A percentile compares a stretch with the other conserved stretches of the same genome.
Conservation (phyloP, 1,284 basidiomycete genomes). For the Boletus sp. region DNA sequence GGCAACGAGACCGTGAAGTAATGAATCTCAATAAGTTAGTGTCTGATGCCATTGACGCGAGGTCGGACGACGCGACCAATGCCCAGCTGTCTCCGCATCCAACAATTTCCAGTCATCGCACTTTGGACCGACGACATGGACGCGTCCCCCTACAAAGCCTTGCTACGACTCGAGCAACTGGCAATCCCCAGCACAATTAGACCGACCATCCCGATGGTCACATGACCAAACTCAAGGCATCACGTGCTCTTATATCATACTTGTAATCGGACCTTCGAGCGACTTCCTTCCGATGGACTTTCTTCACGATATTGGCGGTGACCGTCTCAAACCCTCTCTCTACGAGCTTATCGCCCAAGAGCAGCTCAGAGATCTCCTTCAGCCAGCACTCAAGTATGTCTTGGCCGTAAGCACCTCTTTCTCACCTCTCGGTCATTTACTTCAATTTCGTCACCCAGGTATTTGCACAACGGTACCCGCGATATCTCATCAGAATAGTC, state of each 20-base stretch:
- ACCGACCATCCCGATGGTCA: too few species aligned
- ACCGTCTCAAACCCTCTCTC: slow-evolving; percentile 81
- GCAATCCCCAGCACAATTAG: too few species aligned
- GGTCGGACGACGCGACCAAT: too few species aligned
- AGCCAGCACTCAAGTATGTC: slow-evolving; percentile 94
- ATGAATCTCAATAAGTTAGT: too few species aligned
- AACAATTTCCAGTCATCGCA: too few species aligned
- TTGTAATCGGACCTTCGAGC: too few species aligned
- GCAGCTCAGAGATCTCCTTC: slow-evolving; percentile 87
- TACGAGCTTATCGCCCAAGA: slow-evolving; percentile 97
- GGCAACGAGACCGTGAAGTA: too few species aligned
- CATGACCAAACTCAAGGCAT: slow-evolving; percentile 27
- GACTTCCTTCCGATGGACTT: slow-evolving; percentile 81
- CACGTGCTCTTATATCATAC: background rate
- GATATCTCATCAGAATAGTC: slow-evolving; percentile 87
- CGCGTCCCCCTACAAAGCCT: too few species aligned
- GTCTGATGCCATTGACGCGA: too few species aligned
- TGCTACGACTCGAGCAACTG: too few species aligned
- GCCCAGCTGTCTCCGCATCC: too few species aligned
- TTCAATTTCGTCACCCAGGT: slow-evolving; percentile 51
- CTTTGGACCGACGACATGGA: too few species aligned
- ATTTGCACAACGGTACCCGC: slow-evolving; percentile 91
- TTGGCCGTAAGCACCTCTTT: slow-evolving; percentile 61
- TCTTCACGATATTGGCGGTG: slow-evolving; percentile 67
- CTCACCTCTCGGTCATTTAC: background rate